phyloP scores from a whole-genome alignment of 164 flowering plant species.

The Taxillus chinensis region DNA sequence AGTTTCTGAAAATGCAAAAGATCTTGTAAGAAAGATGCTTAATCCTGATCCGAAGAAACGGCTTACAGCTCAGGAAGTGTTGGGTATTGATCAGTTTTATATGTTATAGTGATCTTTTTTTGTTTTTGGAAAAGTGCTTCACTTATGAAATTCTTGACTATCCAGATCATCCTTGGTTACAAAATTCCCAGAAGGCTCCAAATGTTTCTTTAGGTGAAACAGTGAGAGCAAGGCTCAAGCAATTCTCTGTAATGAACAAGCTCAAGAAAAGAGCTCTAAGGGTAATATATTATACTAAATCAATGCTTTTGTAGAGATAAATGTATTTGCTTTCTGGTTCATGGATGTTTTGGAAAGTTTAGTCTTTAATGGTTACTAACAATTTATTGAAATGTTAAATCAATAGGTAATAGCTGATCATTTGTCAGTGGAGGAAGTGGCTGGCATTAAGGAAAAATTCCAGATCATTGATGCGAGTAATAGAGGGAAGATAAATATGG shows the following conservation, averaged over 20 bases:
- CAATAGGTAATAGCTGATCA: constrained; percentile 50
- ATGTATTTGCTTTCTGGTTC: not conserved
- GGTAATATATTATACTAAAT: constrained; percentile 29
- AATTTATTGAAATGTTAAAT: constrained; percentile 1
- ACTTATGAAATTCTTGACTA: not conserved
- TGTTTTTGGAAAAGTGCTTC: not conserved
- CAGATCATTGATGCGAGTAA: constrained; percentile 9
- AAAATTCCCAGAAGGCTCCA: constrained; percentile 78
- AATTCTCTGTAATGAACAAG: constrained; percentile 93
- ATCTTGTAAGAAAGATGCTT: constrained; percentile 86
- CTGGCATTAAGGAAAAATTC: constrained; percentile 53
- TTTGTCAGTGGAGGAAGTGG: constrained; percentile 53
- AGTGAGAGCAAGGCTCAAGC: constrained; percentile 82
- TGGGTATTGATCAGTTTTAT: constrained; percentile 37
- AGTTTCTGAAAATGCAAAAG: constrained; percentile 89
- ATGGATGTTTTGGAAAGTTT: not conserved
- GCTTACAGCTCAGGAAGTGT: constrained; percentile 74
- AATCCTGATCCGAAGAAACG: constrained; percentile 74
- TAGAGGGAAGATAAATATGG: constrained; percentile 9
- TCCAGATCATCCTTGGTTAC: constrained; percentile 92
- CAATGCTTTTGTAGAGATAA: too few species aligned
- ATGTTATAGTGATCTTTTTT: not conserved
- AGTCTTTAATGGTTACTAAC: not conserved
- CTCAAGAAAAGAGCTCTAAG: constrained; percentile 87
- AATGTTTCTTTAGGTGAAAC: constrained; percentile 84